Conservation (phyloP, 352 stramenopile species). For the Peronospora farinosa region DNA sequence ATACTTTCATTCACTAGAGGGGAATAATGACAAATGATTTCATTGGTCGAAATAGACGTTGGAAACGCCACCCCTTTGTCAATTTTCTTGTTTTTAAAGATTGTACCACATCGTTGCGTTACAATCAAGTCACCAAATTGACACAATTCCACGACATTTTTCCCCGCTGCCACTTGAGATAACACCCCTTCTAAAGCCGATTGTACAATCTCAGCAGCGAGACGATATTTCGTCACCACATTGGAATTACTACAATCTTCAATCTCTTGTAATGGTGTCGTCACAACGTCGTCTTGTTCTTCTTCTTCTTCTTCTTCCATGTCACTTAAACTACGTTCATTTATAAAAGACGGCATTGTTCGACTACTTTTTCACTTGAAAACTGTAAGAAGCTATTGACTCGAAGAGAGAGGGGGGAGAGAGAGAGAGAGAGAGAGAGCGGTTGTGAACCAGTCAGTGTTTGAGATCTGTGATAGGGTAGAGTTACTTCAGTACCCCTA, state of each 20-base stretch:
- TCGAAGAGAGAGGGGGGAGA: too few relatives aligned
- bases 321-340: conserved; percentile 41
- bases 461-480: neutral
- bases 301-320: conserved; percentile 69
- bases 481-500: neutral
- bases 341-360: conserved; percentile 40
- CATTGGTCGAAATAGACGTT: conserved; percentile 98
- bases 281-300: too few relatives aligned
- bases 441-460: conserved; percentile 1
- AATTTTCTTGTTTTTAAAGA: conserved; percentile 96
- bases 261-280: conserved; percentile 51
- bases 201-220: conserved; percentile 98
- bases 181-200: conserved; percentile 94
- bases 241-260: conserved; percentile 88
- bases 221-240: conserved; percentile 95
- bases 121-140: conserved; percentile 88
- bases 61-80: conserved; percentile 99
- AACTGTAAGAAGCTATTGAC: too few relatives aligned
- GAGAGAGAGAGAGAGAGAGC: too few relatives aligned
- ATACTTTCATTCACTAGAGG: conserved; percentile 88
- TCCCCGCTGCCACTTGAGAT: conserved; percentile 89
- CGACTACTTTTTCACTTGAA: too few relatives aligned
- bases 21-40: conserved; percentile 98
- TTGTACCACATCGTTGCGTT: conserved; percentile 75
- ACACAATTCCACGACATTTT: conserved; percentile 94